A percentile compares a stretch with the other conserved stretches of the same genome.
Conservation (phyloP, 2,329 filamentous ascomycete genomes). For the Cladobotryum protrusum region DNA sequence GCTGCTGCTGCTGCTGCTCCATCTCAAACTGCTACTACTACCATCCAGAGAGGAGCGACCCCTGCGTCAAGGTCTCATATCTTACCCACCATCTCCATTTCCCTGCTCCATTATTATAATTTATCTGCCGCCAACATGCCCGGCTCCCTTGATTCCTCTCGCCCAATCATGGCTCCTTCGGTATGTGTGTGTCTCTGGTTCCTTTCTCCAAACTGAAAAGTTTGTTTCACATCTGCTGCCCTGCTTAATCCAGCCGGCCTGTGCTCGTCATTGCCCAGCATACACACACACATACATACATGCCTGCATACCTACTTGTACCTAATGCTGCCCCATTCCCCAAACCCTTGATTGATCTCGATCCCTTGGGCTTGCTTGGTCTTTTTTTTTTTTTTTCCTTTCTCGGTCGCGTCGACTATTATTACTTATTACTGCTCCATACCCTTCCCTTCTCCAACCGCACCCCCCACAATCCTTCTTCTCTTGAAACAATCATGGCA, state of each 20-base stretch:
- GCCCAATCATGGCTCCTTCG: conserved; percentile 57
- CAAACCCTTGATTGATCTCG: neutral
- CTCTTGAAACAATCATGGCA: neutral
- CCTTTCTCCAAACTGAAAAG: neutral
- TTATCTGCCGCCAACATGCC: conserved; percentile 37
- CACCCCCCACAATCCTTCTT: neutral
- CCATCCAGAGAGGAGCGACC: too few relatives aligned
- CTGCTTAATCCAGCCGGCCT: conserved; percentile 4
- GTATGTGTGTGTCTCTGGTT: conserved; percentile 42
- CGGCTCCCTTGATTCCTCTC: conserved; percentile 52
- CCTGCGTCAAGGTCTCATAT: too few relatives aligned
- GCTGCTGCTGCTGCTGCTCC: too few relatives aligned
- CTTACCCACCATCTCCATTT: neutral
- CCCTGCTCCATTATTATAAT: neutral
- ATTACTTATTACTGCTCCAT: conserved; percentile 3
- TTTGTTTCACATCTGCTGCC: conserved; percentile 11
- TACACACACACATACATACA: neutral
- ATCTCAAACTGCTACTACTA: too few relatives aligned
- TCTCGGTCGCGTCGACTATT: neutral
- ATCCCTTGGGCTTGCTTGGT: neutral
- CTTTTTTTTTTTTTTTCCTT: neutral
- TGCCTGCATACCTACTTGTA: neutral
- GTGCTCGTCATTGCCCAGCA: neutral
- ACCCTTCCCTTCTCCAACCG: neutral
- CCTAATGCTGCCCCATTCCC: neutral